Conservation (phyloP, 1,284 basidiomycete genomes). For the Chondrostereum purpureum region DNA sequence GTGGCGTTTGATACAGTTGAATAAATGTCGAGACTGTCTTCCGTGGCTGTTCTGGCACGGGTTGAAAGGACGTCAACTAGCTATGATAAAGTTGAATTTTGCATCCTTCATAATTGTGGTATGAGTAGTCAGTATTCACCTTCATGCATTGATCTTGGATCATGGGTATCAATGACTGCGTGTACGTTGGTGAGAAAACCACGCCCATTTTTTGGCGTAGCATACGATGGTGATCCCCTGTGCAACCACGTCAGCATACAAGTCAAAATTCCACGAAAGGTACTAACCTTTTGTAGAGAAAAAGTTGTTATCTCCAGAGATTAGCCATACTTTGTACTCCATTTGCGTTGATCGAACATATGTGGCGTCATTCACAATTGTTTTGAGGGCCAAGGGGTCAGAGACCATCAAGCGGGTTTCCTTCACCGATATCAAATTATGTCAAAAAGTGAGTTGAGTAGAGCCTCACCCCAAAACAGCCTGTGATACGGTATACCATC, state of each 20-base stretch:
- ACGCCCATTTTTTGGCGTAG: not conserved
- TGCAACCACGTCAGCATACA: not conserved
- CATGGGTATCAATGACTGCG: not conserved
- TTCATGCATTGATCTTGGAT: not conserved
- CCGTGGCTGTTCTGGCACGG: not conserved
- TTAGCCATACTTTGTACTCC: not conserved
- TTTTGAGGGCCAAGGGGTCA: not conserved
- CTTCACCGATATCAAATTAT: too few relatives aligned
- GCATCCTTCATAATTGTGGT: not conserved
- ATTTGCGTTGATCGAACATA: not conserved
- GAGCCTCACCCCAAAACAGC: not conserved
- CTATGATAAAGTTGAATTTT: not conserved
- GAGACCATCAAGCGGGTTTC: not conserved
- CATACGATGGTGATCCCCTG: not conserved
- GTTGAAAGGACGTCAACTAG: not conserved
- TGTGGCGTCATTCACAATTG: not conserved
- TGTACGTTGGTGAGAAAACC: not conserved
- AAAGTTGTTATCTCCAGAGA: not conserved
- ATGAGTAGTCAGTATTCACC: not conserved
- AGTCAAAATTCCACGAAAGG: not conserved
- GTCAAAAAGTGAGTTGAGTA: too few relatives aligned
- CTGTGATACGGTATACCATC: not conserved
- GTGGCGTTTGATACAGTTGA: not conserved
- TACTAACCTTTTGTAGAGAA: not conserved
- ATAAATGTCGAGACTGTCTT: too few relatives aligned